Base-by-base conservation (phyloP, 1,284 basidiomycete species). In the Cutaneotrichosporon mucoides region DNA sequence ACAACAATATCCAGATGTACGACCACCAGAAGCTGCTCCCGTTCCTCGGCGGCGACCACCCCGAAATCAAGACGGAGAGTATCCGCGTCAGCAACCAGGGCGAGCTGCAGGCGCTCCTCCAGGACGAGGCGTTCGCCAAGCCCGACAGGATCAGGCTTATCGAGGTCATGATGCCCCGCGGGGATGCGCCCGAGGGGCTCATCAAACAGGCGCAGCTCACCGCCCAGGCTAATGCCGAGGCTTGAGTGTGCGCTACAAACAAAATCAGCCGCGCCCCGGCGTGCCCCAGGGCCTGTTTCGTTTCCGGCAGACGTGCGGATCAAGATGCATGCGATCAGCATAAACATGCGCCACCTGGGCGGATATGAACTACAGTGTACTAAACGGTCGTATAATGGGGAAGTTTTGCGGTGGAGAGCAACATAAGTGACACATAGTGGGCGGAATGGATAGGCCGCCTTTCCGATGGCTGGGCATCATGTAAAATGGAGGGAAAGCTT, bases 101-200 rank as follows among this genome's bases (percentile, higher is more conserved):
- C 40, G 84, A 86, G 34, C 80, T 92, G 53, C 85, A 88, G 62
- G 78, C 66, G 6, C 62, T 79, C 37, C 68, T 79, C 45, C 61
- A 68, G 13, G 70, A 77, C 65, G 41, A 64, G 8, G 69, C 62
- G 24, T 79, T 79, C 65, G 69, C 70, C 57, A 62, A 61, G 37
- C 70, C 76, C 15, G 72, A 76, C 58, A 68, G 65, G 49, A 60
- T 79, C 44, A 66, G 77, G 47, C 61, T 77, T 61, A 77, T 79
- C 59, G 77, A 79, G 66, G 66, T 79, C n/a, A 70, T 68, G 64
- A 75, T 79, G 75, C 77, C 77, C 3, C 56, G 73, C 55, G 73
- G 69, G 3, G 75, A 76, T 58, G 73, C 73, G 24, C 75, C 77
- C 2, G 66, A 59, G 15, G 70, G 68, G 1, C 60, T 79, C 43